Evolutionary conservation across 371 early-diverging fungal genomes (phyloP), one percentile per base, ranked within the genome.

Genomic region (Mortierella sp.): DNA sequence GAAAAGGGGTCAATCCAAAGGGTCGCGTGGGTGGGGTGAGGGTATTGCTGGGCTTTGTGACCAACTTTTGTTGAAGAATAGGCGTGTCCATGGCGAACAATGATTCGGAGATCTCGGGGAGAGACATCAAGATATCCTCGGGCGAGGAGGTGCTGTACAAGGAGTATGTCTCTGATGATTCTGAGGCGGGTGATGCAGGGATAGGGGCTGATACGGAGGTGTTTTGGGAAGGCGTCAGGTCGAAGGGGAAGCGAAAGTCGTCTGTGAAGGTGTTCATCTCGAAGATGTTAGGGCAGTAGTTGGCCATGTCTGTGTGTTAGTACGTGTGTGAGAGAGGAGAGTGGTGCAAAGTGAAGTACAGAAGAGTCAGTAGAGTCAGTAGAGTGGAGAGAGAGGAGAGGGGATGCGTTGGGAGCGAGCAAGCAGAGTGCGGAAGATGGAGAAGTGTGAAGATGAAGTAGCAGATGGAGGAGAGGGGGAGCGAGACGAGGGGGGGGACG

Each of bases 241-340:
- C 72, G 19, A 61, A 54, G 34, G 72, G 54, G 60, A 67, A 72
- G 73, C 56, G 63, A 55, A 59, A 72, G 83, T 86, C 61, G 48
- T 88, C 38, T 72, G 89, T 18, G 79, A 82, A 30, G 80, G 90
- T 52, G 74, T 82, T 28, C 69, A 73, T 21, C 85, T 79, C 62
- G 68, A 91, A 89, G 88, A 84, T 81, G 83, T 76, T 31, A 80
- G 85, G 58, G 84, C 88, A 58, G 83, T 85, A 78, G 91, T 93
- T 38, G 24, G 91, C 90, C 61, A 72, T 93, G 30, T 34, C 34
- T 7, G 10, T 7, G 34, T 4, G 34, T 10, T 10, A 34, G 91
- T 92, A 1, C 86, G 86, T 18, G 34, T 26, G 42, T 10, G 54
- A 31, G 50, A 47, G 34, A 42, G 42, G 46, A 34, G 19, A n/a